A percentile compares a stretch with the other conserved stretches of the same genome.
phyloP scores from a whole-genome alignment of 306 rosid genomes.

The Sechiopsis laciniata region DNA sequence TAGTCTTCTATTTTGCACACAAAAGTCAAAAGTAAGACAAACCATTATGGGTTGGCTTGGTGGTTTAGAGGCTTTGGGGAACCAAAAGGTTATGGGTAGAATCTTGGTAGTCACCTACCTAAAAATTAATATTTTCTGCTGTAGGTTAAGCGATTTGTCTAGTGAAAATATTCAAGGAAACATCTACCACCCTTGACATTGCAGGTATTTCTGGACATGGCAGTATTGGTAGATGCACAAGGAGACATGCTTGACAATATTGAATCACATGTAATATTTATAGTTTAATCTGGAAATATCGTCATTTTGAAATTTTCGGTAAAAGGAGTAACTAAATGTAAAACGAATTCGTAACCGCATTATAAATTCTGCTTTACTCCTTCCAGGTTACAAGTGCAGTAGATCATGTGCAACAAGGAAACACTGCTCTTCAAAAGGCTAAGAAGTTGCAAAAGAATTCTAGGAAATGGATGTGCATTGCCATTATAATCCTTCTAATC shows the following conservation, averaged over 20 bases:
- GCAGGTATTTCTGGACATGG: conserved; percentile 90
- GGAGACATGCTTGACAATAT: conserved; percentile 91
- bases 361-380: background rate
- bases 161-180: background rate
- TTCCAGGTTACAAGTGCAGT: conserved; percentile 81
- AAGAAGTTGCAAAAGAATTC: conserved; percentile 72
- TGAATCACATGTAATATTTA: conserved; percentile 61
- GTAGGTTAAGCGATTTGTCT: too few relatives aligned
- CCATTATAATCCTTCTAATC: conserved; percentile 73
- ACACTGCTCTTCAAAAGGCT: conserved; percentile 61
- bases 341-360: background rate
- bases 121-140: too few relatives aligned
- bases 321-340: background rate
- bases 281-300: conserved; percentile 9
- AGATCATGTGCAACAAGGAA: conserved; percentile 88
- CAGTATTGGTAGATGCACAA: conserved; percentile 85
- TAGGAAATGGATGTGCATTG: conserved; percentile 92
- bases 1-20: background rate
- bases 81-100: too few relatives aligned
- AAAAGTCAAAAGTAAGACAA: background rate
- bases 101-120: too few relatives aligned
- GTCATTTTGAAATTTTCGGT: background rate
- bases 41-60: too few relatives aligned
- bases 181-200: background rate
- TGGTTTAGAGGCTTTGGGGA: too few relatives aligned